A percentile compares a stretch with the other conserved stretches of the same genome.
These are phyloP conservation scores for Cicer judaicum DNA, from an alignment of 306 rosid species.

Conservation along the genomic window DNA sequence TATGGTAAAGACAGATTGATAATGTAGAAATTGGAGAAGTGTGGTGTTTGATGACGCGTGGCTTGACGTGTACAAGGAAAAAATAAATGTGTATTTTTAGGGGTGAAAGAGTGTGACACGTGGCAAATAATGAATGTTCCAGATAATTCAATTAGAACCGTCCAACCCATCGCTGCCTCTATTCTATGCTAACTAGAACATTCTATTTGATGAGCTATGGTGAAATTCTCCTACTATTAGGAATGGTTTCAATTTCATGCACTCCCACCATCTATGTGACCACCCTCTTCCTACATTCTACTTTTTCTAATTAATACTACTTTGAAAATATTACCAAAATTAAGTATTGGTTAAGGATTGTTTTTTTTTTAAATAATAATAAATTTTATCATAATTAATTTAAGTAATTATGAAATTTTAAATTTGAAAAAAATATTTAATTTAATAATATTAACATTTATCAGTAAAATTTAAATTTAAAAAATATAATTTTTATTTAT, in stretches of 20 bases:
- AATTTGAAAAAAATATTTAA: too few species aligned
- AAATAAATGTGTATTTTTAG: not conserved
- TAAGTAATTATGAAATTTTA: too few species aligned
- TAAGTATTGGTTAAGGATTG: too few species aligned
- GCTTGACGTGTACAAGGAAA: constrained; percentile 40
- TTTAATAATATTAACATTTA: too few species aligned
- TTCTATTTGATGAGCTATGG: constrained; percentile 19
- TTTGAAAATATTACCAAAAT: too few species aligned
- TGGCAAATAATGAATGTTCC: constrained; percentile 39
- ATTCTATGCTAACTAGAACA: constrained; percentile 33
- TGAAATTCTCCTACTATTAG: not conserved
- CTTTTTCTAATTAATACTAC: too few species aligned
- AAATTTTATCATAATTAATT: too few species aligned
- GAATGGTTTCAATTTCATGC: not conserved
- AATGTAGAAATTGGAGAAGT: constrained; percentile 2
- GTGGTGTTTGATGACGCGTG: constrained; percentile 41
- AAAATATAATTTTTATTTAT: too few species aligned
- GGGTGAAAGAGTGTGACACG: constrained; percentile 41
- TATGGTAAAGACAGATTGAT: not conserved
- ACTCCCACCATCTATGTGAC: too few species aligned
- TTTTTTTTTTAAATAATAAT: too few species aligned
- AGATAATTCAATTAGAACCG: constrained; percentile 34
- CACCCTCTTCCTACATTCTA: too few species aligned
- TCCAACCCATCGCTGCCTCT: constrained; percentile 29
- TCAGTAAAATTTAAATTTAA: too few species aligned